Percentiles rank a stretch among this genome's conserved stretches.
Conservation (phyloP, 1,284 basidiomycete genomes). For the Gomphus bonarii region DNA sequence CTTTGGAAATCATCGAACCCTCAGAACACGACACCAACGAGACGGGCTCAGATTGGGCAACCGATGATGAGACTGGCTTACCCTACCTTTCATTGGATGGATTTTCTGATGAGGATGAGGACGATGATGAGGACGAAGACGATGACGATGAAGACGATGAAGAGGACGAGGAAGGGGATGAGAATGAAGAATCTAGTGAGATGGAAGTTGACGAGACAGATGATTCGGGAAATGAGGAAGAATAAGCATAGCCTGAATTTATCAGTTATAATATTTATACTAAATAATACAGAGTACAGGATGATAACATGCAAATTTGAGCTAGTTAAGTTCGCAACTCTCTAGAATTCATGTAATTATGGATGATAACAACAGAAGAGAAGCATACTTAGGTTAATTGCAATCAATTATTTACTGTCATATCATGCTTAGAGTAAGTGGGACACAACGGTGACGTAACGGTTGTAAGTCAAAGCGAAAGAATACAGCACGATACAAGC, state of each 20-base stretch:
- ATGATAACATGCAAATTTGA: no score
- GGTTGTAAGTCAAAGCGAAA: neutral
- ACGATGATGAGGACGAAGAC: neutral
- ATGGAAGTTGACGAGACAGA: neutral
- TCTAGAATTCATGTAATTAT: no score
- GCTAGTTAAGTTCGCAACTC: no score
- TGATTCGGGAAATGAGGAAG: neutral
- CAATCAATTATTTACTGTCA: no score
- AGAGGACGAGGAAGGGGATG: neutral
- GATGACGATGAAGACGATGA: neutral
- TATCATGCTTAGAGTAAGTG: no score
- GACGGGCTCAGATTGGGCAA: neutral
- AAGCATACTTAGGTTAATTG: no score
- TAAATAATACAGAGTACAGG: neutral
- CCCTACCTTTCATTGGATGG: neutral
- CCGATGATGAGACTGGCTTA: neutral
- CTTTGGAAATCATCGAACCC: conserved; percentile 6
- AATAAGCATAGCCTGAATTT: neutral
- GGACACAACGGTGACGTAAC: no score
- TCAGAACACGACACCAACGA: neutral
- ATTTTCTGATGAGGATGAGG: conserved; percentile 1
- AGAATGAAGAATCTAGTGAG: neutral
- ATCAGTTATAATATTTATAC: neutral
- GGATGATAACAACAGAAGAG: no score
- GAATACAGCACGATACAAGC: conserved; percentile 3